Evolutionary conservation across 192 early-diverging fungal species (phyloP), one percentile per base, ranked within the genome.

Genomic region (Geranomyces variabilis): DNA sequence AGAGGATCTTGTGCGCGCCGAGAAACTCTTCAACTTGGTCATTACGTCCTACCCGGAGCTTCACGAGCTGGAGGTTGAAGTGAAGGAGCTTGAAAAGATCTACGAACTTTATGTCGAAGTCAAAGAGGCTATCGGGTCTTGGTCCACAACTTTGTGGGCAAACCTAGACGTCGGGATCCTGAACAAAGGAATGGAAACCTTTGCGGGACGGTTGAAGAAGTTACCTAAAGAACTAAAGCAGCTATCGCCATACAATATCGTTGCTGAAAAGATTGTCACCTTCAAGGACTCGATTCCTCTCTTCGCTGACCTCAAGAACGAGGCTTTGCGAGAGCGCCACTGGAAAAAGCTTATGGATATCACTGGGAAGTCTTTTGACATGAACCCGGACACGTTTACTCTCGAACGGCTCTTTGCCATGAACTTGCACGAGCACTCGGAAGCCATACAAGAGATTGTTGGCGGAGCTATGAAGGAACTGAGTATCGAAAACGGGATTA

Each of bases 1-100:
- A 33, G 86, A 88, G 60, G 56, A 69, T 44, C 78, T 88, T n/a
- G 86, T 88, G 3, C 51, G 68, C n/a, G 86, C 84, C 13, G 85
- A 88, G 74, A 87, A 87, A 45, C 72, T 86, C 46, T 88, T 88
- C 70, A 84, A 86, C 70, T 71, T 87, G 14, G 75, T 71, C 55
- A 84, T 88, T 29, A 81, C 85, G n/a, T 81, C 85, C 17, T 87
- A 88, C 63, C 85, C 87, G 31, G 86, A 88, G 69, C 76, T 88
- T 15, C 81, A 77, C 65, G 84, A 87, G 59, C 71, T 88, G 13
- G 87, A 88, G 55, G 77, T 65, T 21, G 78, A 86, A 46, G 75
- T 88, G 47, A 80, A 80, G 55, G 85, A 86, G 57, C 77, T 87
- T 17, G 83, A 87, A 33, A 77, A 81, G 28, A 88, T 88, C 47